Evolutionary conservation across 2,329 filamentous ascomycete genomes (phyloP), one percentile per base, ranked within the genome.

Genomic region (Cercospora nicotianae): DNA sequence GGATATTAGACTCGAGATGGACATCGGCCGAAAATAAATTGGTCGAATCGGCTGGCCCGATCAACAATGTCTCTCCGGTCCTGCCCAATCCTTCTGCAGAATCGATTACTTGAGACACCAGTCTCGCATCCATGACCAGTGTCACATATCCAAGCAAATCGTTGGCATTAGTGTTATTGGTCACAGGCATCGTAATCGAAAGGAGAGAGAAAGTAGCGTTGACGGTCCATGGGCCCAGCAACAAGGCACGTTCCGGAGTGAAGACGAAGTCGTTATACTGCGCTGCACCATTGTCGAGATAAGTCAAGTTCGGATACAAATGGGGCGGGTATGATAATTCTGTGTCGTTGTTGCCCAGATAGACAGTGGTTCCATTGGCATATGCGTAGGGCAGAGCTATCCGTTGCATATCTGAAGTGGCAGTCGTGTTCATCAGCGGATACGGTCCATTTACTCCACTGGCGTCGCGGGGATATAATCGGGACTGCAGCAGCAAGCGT

Each of bases 121-220:
- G 84, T 3, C 81, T 81, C 1, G 90, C 90, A 65, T 91, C 87
- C 65, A 91, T 86, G n/a, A 96, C 83, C 2, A 94, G 81, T 1
- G 93, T 96, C 82, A 97, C 86, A 82, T 93, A 97, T 1, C 92
- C 94, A 5, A 97, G 83, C 0, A 94, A 86, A 69, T 90, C 88
- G 3, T 81, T 81, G 51, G 80, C 77, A 2, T 85, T 85, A 1
- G 84, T 83, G 71, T 89, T 91, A 76, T 90, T 89, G 68, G 91
- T 86, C 63, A 97, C 87, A 0, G 93, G 92, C 16, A 94, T 81
- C 0, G 93, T 96, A 67, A 96, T 83, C 2, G 93, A 97, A 12
- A 96, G 78, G 10, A 97, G 81, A 23, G 91, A 91, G 70, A 90
- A 91, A 0, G 88, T 87, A 55, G 86, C 81, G 76, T 96, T 95